Base-by-base conservation (phyloP, 345 rosid species). In the Eucalyptus regnans region DNA sequence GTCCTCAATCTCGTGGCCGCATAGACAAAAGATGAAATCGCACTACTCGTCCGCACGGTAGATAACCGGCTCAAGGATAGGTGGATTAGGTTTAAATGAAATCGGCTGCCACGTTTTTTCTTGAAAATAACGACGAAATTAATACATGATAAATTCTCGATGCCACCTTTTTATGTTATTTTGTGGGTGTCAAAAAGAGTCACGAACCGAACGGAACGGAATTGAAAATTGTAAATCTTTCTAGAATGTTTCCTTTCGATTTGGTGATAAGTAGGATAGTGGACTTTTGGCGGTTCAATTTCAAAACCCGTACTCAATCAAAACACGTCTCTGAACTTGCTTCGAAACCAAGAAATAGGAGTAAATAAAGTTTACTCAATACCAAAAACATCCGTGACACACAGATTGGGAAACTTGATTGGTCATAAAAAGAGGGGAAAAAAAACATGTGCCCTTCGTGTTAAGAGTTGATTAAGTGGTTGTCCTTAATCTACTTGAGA, bases 231-330 rank as follows among this genome's bases (percentile, higher is more conserved):
- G 20, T 20, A 5, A 25, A 2, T 37, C 8, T 37, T 37, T 10
- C 7, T 6, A 4, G 7, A 12, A 12, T 23, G 1, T 41, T 76
- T 10, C 15, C 8, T 10, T 10, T 76, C 5, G 3, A 41, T 10
- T 10, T 37, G 29, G 4, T 20, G 12, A 18, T 41, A 7, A 14
- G 17, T 7, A 20, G 3, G 20, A 37, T 23, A 10, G 23, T 8
- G 3, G 27, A 41, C 48, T 76, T 37, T 3, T 1, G 48, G 23
- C 2, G 0, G 4, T n/a, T n/a, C 41, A 1, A 3, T n/a, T n/a
- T 64, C 37, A 7, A 22, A 68, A 68, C 7, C 22, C 4, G 3
- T 2, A 31, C 12, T 20, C 3, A 68, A 68, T 22, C 3, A 11
- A 20, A 76, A 37, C 48, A 37, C 18, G 7, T 64, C 11, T 4